Evolutionary conservation across 352 stramenopile genomes (phyloP).

Genomic region (Porosira glacialis): DNA sequence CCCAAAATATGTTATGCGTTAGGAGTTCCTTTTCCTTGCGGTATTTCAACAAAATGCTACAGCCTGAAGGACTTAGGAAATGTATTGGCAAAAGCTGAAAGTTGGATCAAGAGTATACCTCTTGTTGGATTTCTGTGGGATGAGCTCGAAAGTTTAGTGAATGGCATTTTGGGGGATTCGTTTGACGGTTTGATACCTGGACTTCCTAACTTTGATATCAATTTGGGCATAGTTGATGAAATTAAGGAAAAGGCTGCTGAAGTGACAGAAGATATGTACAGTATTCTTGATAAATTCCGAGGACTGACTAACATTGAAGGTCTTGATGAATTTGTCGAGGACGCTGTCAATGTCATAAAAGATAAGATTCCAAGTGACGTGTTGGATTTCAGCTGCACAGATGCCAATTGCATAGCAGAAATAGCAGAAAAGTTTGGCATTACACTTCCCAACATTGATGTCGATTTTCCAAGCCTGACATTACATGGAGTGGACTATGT

Average conservation of each 20-base stretch:
- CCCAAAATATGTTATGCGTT: conserved; percentile 1
- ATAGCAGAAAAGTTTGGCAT: background rate
- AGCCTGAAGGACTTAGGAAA: conserved; percentile 9
- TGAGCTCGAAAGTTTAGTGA: background rate
- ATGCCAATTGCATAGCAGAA: background rate
- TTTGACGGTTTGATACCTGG: background rate
- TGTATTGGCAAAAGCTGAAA: conserved; percentile 2
- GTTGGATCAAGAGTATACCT: conserved; percentile 10
- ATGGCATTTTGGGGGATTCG: background rate
- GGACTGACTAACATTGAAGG: background rate
- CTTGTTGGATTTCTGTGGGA: conserved; percentile 4
- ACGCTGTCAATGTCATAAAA: background rate
- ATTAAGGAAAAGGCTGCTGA: background rate
- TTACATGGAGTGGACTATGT: background rate
- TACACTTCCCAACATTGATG: background rate
- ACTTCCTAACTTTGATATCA: background rate
- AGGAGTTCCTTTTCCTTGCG: too few species aligned
- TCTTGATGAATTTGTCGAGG: background rate
- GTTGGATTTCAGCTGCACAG: conserved; percentile 5
- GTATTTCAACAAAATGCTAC: conserved; percentile 10
- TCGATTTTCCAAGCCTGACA: background rate
- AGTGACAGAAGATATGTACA: background rate
- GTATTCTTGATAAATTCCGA: background rate
- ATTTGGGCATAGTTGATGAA: background rate
- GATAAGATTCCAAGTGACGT: conserved; percentile 1